A percentile compares a stretch with the other conserved stretches of the same genome.
Conservation (phyloP, 345 rosid genomes). For the Fremontodendron californicum region DNA sequence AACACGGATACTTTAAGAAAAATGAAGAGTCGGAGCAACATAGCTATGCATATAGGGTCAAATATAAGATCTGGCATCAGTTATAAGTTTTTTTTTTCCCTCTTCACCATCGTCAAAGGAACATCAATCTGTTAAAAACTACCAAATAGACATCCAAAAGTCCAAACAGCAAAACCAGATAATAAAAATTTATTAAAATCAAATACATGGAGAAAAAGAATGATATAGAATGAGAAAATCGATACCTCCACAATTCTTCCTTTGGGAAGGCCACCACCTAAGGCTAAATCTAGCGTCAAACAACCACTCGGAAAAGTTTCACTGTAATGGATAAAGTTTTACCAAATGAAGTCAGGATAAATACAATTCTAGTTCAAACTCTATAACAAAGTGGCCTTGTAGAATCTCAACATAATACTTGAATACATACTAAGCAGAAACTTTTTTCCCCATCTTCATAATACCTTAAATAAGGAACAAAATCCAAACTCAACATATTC, state of each 20-base stretch:
- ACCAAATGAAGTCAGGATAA: constrained; percentile 7
- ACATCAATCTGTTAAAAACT: not conserved
- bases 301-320: constrained; percentile 95
- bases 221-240: not conserved
- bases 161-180: not conserved
- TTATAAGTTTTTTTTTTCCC: not conserved
- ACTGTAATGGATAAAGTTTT: constrained; percentile 34
- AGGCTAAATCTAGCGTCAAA: constrained; percentile 89
- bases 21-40: too few species aligned
- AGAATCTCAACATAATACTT: not conserved
- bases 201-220: not conserved
- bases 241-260: constrained; percentile 93
- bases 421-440: not conserved
- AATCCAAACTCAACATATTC: not conserved
- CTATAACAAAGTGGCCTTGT: not conserved
- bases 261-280: constrained; percentile 93
- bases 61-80: not conserved
- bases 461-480: not conserved
- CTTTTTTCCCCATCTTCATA: not conserved
- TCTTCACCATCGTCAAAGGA: not conserved
- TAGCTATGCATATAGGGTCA: too few species aligned
- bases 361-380: not conserved
- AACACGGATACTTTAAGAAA: too few species aligned
- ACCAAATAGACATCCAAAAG: not conserved
- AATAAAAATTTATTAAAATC: not conserved